A percentile compares a stretch with the other conserved stretches of the same genome.
Conservation (phyloP, 2,329 filamentous ascomycete genomes). For the Aspergillus thermomutatus region DNA sequence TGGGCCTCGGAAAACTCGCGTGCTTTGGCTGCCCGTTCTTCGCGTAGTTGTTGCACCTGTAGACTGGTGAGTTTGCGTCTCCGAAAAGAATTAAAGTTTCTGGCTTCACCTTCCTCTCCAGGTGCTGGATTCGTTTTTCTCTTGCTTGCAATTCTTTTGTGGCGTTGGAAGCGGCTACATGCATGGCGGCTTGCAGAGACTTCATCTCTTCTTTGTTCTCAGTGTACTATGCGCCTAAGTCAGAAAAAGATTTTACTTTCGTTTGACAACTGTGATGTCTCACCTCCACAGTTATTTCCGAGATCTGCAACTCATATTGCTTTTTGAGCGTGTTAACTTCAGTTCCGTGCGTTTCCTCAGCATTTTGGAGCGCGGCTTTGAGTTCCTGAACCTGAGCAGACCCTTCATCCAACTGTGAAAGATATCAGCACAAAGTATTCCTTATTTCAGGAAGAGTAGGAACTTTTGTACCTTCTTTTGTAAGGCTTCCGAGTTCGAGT, state of each 20-base stretch:
- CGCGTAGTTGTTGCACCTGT: slow-evolving; percentile 33
- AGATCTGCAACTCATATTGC: slow-evolving; percentile 19
- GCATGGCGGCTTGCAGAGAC: slow-evolving; percentile 23
- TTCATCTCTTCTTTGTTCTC: slow-evolving; percentile 25
- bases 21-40: slow-evolving; percentile 35
- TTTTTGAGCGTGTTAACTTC: slow-evolving; percentile 20
- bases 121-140: slow-evolving; percentile 27
- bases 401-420: slow-evolving; percentile 23
- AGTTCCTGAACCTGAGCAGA: slow-evolving; percentile 20
- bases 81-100: not conserved
- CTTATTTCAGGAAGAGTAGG: not conserved
- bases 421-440: slow-evolving; percentile 3
- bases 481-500: slow-evolving; percentile 13
- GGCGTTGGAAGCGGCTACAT: slow-evolving; percentile 21
- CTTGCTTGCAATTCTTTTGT: slow-evolving; percentile 28
- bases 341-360: slow-evolving; percentile 16
- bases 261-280: not conserved
- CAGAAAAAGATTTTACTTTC: not conserved
- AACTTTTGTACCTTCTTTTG: slow-evolving; percentile 23
- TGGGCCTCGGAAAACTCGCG: slow-evolving; percentile 40
- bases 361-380: slow-evolving; percentile 16
- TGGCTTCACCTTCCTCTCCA: slow-evolving; percentile 32
- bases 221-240: slow-evolving; percentile 14
- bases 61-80: not conserved
- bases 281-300: slow-evolving; percentile 22